Percentiles rank a stretch among this genome's conserved stretches.
These are phyloP conservation scores for Fusarium sp. DNA, from an alignment of 2,329 filamentous ascomycete genomes.

Conservation along the genomic window DNA sequence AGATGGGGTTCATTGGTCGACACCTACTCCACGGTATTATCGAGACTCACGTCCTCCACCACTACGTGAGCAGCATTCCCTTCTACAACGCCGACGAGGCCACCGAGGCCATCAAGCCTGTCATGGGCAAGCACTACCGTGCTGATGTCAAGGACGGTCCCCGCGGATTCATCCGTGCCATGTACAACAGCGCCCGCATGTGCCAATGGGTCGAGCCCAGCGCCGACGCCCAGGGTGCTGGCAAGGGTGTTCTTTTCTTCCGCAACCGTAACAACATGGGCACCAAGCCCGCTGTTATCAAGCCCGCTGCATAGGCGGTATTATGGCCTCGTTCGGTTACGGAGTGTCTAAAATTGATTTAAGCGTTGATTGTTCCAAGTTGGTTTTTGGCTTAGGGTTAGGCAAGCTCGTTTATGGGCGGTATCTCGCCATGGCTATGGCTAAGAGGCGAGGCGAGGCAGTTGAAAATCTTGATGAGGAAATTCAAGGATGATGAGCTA, in stretches of 20 bases:
- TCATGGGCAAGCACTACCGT: slow-evolving; percentile 97
- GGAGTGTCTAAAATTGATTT: slow-evolving; percentile 8
- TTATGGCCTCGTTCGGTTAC: slow-evolving; percentile 1
- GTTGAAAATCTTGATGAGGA: slow-evolving; percentile 18
- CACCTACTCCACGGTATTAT: slow-evolving; percentile 93
- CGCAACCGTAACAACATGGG: slow-evolving; percentile 92
- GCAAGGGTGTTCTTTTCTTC: slow-evolving; percentile 90
- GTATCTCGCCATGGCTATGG: slow-evolving; percentile 13
- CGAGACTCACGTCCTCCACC: slow-evolving; percentile 97
- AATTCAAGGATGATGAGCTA: slow-evolving; percentile 24
- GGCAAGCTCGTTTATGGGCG: slow-evolving; percentile 9
- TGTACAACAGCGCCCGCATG: slow-evolving; percentile 83
- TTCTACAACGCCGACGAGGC: slow-evolving; percentile 98
- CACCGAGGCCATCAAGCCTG: slow-evolving; percentile 87
- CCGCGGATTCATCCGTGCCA: slow-evolving; percentile 81
- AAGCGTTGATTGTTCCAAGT: slow-evolving; percentile 38
- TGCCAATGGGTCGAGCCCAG: slow-evolving; percentile 99
- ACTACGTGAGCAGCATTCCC: slow-evolving; percentile 95
- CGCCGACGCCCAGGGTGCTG: slow-evolving; percentile 79
- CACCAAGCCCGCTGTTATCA: slow-evolving; percentile 51
- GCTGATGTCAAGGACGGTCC: slow-evolving; percentile 79
- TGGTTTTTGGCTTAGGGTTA: slow-evolving; percentile 22
- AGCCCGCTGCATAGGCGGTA: slow-evolving; percentile 27
- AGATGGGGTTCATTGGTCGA: slow-evolving; percentile 95
- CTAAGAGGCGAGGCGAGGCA: slow-evolving; percentile 7